Conservation (phyloP, 108 stramenopile species). For the Pelagomonas calceolata region DNA sequence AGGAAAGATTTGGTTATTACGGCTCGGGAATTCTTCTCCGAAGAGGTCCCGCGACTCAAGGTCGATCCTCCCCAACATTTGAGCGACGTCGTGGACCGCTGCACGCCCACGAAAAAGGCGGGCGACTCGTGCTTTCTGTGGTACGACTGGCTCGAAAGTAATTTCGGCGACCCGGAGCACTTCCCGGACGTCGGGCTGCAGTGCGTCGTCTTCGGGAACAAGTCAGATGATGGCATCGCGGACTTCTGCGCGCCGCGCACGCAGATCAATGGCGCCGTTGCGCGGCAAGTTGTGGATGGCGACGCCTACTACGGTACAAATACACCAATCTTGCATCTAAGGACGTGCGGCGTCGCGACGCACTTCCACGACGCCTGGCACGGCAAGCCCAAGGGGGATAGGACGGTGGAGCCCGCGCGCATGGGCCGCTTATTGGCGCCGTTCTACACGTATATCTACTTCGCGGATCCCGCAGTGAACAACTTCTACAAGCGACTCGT, state of each 20-base stretch:
- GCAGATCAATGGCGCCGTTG: background rate
- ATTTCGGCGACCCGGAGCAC: background rate
- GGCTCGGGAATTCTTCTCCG: background rate
- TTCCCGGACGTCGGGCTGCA: background rate
- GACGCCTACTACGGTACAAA: background rate
- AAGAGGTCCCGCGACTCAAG: background rate
- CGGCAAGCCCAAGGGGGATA: too few species aligned
- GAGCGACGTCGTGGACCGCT: background rate
- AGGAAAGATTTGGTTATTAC: background rate
- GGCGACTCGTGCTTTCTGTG: background rate
- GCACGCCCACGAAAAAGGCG: background rate
- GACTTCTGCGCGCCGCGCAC: background rate
- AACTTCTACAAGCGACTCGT: conserved; percentile 18
- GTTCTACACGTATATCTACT: background rate
- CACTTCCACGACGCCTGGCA: background rate
- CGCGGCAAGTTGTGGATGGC: background rate
- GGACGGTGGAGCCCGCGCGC: background rate
- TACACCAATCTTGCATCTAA: background rate
- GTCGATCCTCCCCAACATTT: background rate
- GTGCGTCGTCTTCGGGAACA: conserved; percentile 13
- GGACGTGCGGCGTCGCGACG: background rate
- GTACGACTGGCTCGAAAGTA: background rate
- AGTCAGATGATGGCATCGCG: background rate
- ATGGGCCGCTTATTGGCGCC: background rate
- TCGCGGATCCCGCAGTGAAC: background rate